Conservation (phyloP, 768 basidiomycete species). For the Sutorius australiensis region DNA sequence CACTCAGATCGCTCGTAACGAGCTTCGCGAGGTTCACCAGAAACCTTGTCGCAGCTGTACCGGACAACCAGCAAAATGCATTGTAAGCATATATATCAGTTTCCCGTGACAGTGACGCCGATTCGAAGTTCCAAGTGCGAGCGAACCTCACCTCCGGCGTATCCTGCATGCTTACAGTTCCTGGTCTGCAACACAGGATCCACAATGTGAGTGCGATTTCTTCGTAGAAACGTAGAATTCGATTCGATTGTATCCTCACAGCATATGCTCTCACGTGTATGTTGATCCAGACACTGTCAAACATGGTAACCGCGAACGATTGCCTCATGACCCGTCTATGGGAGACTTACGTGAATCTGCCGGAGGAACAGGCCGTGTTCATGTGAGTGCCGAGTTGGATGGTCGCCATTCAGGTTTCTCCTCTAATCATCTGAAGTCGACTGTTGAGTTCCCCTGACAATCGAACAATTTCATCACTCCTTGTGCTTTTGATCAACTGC, state of each 20-base stretch:
- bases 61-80: slow-evolving; percentile 65
- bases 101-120: background rate
- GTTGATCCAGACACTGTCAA: slow-evolving; percentile 76
- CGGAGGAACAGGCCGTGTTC: slow-evolving; percentile 71
- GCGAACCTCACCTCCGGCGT: slow-evolving; percentile 66
- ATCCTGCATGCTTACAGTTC: slow-evolving; percentile 74
- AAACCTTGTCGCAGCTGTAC: slow-evolving; percentile 75
- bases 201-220: slow-evolving; percentile 42
- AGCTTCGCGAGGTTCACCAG: slow-evolving; percentile 74
- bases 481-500: slow-evolving; percentile 74
- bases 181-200: slow-evolving; percentile 65
- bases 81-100: slow-evolving; percentile 50
- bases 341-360: slow-evolving; percentile 59
- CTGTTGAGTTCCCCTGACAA: slow-evolving; percentile 63
- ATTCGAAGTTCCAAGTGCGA: slow-evolving; percentile 44
- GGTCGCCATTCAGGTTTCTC: background rate
- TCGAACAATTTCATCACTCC: slow-evolving; percentile 53
- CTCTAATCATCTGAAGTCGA: slow-evolving; percentile 38
- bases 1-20: slow-evolving; percentile 41
- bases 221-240: background rate
- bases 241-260: slow-evolving; percentile 27
- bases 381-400: slow-evolving; percentile 48
- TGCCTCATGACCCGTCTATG: slow-evolving; percentile 53
- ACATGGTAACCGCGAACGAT: slow-evolving; percentile 76
- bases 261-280: slow-evolving; percentile 62